Base-by-base conservation (phyloP, 495 filamentous ascomycete genomes). In the Evernia prunastri region DNA sequence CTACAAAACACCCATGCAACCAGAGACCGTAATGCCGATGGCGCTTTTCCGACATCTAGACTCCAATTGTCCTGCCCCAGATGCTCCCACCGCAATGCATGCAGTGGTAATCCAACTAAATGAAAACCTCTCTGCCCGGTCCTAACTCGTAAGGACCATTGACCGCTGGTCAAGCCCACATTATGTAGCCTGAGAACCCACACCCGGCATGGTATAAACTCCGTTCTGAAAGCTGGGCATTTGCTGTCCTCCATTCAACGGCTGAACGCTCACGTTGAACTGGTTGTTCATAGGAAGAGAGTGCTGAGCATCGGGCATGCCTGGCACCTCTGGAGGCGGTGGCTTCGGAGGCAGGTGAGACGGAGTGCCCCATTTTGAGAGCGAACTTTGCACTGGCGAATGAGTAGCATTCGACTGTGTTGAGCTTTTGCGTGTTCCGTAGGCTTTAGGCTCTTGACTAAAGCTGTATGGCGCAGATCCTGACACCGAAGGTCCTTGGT, bases 331-430 rank as follows among this genome's bases (percentile, higher is more conserved):
- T 12, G 80, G 80, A 36, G 81, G 81, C 25, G 81, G 81, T 27
- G 81, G 81, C 68, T 83, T 83, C 17, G 78, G 79, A 45, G 81
- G 81, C 25, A 83, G 74, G 67, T 82, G 79, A 35, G 80, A 77
- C 8, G 81, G 81, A 0, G 79, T 82, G 17, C 81, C 79, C 81
- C 81, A 83, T 75, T 82, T 83, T 0, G 80, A 65, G 15, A 71
- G 61, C 29, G 69, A 66, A 35, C 63, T 71, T 20, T 63, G 59
- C 7, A 49, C 56, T 17, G 68, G 63, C 33, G 68, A 63, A 6
- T 66, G 59, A 25, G 65, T 29, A 17, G 45, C 20, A 47, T 65
- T 69, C 8, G 58, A 66, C 29, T 68, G 57, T 8, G 59, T 49
- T 25, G 64, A 39, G 39, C 60, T 42, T 27, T 75, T 74, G n/a